Base-by-base conservation (phyloP, 78 protist species). In the Capsaspora owczarzaki region DNA sequence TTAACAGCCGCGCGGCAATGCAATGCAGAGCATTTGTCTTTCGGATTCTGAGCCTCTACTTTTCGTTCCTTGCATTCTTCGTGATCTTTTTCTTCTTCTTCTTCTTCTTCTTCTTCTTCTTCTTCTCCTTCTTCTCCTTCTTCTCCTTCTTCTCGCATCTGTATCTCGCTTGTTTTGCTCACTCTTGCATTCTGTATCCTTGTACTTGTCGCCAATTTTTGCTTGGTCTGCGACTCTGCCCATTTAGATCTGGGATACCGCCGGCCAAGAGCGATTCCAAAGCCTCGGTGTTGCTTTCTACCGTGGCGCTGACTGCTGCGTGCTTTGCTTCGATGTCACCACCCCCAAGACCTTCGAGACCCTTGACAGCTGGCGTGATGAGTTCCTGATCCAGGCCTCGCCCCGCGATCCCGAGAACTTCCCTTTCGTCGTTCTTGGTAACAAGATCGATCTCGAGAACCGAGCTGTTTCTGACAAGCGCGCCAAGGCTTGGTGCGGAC, bases 251-350 rank as follows among this genome's bases (percentile, higher is more conserved):
- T 95, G 98, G 98, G 98, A 96, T 69, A 96, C 98, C 1, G 98
- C 86, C 0, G 96, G 95, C 14, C 98, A 95, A 74, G 99, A 98
- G 85, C 84, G 99, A 8, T 98, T 98, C 95, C 99, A 98, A 86
- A 23, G 80, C 6, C 87, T 98, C 76, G 99, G 99, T 31, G 97
- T 96, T 4, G 99, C 99, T 41, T 98, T 97, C 88, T 98, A 98
- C 86, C 95, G 99, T 49, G 99, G 99, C 2, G 98, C 99, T 10
- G 99, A 97, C 80, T 91, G 94, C 68, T 98, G 99, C 85, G 93
- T 96, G 20, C 90, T 97, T 25, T 95, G 87, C 19, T 98, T 87
- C 68, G 99, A 98, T 79, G 97, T 96, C 46, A 98, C 81, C 61
- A 89, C 63, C 60, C 90, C 94, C 14, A 89, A 92, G 82, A 82